Evolutionary conservation across 179 eudicot genomes (phyloP).

Genomic region (Gypsophila paniculata): DNA sequence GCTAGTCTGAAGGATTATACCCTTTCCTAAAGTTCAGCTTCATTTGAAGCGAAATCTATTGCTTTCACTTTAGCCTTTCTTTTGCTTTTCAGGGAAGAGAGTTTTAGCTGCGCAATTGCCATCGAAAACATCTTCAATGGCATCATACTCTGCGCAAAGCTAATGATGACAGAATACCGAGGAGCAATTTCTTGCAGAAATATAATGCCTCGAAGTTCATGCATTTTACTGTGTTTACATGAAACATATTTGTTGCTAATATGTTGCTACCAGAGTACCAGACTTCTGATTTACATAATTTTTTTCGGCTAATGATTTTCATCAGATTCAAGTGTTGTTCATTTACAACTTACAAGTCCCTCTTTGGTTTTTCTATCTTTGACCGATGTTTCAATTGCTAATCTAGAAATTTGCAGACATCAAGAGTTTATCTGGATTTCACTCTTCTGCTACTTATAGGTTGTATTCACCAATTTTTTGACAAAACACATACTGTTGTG

Average conservation of each 20-base stretch:
- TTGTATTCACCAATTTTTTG: too few relatives aligned
- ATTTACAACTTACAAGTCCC: too few relatives aligned
- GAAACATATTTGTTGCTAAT: background rate
- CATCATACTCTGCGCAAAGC: conserved; percentile 9
- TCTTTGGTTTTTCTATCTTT: too few relatives aligned
- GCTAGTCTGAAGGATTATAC: background rate
- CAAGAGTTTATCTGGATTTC: too few relatives aligned
- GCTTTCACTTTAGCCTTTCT: background rate
- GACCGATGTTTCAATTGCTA: too few relatives aligned
- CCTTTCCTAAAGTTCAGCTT: conserved; percentile 1
- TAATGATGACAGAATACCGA: conserved; percentile 12
- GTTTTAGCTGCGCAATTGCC: conserved; percentile 30
- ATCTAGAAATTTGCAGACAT: too few relatives aligned
- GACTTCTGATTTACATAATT: background rate
- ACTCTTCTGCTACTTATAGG: too few relatives aligned
- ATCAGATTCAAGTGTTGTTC: too few relatives aligned
- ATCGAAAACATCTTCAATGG: background rate
- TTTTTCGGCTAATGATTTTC: background rate
- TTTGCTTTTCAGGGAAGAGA: conserved; percentile 38
- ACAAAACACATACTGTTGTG: too few relatives aligned
- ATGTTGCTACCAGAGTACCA: background rate
- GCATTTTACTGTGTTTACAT: background rate
- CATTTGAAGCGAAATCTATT: background rate
- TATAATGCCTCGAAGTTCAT: background rate
- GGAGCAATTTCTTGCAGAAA: conserved; percentile 17